Evolutionary conservation across 139 green algal species (phyloP), one percentile per base, ranked within the genome.

Genomic region (Tetradesmus obliquus): DNA sequence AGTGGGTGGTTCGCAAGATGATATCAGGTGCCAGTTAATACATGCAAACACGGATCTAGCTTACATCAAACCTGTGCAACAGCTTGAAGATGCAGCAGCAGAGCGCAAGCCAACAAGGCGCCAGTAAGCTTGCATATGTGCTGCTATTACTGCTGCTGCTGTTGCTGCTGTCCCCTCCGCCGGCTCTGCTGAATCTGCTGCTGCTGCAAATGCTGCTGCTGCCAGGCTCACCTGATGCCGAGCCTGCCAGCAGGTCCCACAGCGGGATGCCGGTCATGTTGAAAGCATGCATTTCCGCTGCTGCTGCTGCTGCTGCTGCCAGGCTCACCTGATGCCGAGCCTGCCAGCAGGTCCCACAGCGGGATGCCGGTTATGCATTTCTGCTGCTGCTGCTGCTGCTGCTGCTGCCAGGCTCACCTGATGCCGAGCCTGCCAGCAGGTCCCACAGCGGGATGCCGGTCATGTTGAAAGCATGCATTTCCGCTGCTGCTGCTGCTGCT

Each of bases 161-260:
- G 57, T 66, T 66, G 57, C 57, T 66, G 57, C 32, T 45, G 32
- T 45, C 32, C 32, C 32, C 32, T 45, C 32, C 32, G 32, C 32
- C 32, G 32, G 32, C 32, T 45, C 32, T 45, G 32, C 32, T 45
- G 32, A 45, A 45, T 45, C 32, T 45, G 32, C 32, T 45, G 32
- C 32, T 79, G 69, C 69, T 32, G 20, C 79, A 15, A 45, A 45
- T 45, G 32, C 32, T 45, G 32, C 32, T 45, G 32, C 32, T 45
- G 32, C 32, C 32, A 45, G 32, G 32, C 32, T 45, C 82, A 24
- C 82, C 88, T 3, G 88, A 89, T 4, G 93, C 81, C 3, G 96
- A 97, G 51, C 96, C 97, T 5, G 96, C 97, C 12, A 97, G 3
- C 53, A 98, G 91, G 87, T 98, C 96, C 51, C 96, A 84, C 54